Evolutionary conservation across 495 filamentous ascomycete genomes (phyloP).

Genomic region (Entonaema liquescens): DNA sequence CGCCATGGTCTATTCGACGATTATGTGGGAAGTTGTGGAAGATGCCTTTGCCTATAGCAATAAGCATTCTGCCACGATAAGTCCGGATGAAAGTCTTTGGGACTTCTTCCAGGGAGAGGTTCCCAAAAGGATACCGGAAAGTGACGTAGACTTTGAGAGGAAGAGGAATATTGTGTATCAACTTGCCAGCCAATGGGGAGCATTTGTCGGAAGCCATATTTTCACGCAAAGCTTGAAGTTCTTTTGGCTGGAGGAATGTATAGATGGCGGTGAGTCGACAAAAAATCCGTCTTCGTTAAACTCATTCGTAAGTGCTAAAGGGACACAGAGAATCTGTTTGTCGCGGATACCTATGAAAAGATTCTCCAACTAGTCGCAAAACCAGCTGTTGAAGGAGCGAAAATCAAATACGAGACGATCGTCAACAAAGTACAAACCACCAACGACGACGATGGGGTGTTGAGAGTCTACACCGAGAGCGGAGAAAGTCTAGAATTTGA

Average conservation of each 20-base stretch:
- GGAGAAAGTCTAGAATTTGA: slow-evolving; percentile 71
- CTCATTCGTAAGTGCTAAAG: slow-evolving; percentile 4
- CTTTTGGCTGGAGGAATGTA: slow-evolving; percentile 94
- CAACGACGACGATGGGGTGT: slow-evolving; percentile 47
- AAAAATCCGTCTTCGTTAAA: background rate
- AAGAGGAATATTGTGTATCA: slow-evolving; percentile 67
- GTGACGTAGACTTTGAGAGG: slow-evolving; percentile 49
- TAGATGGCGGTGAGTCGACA: slow-evolving; percentile 78
- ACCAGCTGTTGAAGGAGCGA: slow-evolving; percentile 67
- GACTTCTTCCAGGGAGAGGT: slow-evolving; percentile 79
- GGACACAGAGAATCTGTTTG: slow-evolving; percentile 80
- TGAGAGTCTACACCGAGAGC: slow-evolving; percentile 64
- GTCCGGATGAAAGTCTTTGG: slow-evolving; percentile 70
- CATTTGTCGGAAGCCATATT: slow-evolving; percentile 81
- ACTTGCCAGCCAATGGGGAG: slow-evolving; percentile 81
- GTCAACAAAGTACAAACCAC: slow-evolving; percentile 59
- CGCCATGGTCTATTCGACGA: slow-evolving; percentile 62
- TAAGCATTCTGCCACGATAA: slow-evolving; percentile 68
- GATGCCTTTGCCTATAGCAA: slow-evolving; percentile 85
- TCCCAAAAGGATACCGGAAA: slow-evolving; percentile 59
- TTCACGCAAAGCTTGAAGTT: slow-evolving; percentile 85
- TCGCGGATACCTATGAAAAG: slow-evolving; percentile 83
- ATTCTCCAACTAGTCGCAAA: slow-evolving; percentile 75
- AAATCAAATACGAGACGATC: slow-evolving; percentile 64
- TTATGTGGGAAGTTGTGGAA: slow-evolving; percentile 81